phyloP scores from a whole-genome alignment of 305 asterid genomes.

The Fraxinus sp. region DNA sequence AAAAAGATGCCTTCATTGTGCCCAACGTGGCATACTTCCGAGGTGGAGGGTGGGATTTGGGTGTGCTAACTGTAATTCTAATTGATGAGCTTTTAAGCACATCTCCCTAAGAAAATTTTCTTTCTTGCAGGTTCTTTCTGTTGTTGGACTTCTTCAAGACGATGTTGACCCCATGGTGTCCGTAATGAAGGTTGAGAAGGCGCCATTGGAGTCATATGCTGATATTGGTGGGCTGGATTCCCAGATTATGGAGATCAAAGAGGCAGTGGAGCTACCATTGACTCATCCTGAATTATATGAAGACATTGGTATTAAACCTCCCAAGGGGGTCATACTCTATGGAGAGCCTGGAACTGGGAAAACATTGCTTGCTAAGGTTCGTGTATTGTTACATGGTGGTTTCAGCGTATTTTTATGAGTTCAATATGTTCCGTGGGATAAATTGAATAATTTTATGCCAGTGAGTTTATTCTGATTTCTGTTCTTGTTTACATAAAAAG shows the following conservation, averaged over 20 bases:
- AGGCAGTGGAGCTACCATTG: constrained; percentile 25
- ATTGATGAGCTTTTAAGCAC: background rate
- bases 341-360: constrained; percentile 30
- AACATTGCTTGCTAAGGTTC: constrained; percentile 20
- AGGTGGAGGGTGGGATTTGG: background rate
- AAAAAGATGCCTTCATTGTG: background rate
- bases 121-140: constrained; percentile 5
- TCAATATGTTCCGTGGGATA: background rate
- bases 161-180: constrained; percentile 3
- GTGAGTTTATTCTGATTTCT: background rate
- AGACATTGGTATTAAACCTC: constrained; percentile 30
- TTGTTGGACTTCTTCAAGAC: background rate
- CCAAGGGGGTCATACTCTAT: constrained; percentile 23
- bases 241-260: constrained; percentile 12
- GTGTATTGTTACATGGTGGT: background rate
- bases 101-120: background rate
- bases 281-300: constrained; percentile 24
- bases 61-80: background rate
- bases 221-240: constrained; percentile 1
- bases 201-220: constrained; percentile 1
- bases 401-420: background rate
- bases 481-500: background rate
- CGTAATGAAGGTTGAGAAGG: background rate
- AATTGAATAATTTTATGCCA: background rate
- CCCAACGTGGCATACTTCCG: background rate